Evolutionary conservation across 371 early-diverging fungal species (phyloP), one percentile per base, ranked within the genome.

Genomic region (Phascolomyces articulosus): DNA sequence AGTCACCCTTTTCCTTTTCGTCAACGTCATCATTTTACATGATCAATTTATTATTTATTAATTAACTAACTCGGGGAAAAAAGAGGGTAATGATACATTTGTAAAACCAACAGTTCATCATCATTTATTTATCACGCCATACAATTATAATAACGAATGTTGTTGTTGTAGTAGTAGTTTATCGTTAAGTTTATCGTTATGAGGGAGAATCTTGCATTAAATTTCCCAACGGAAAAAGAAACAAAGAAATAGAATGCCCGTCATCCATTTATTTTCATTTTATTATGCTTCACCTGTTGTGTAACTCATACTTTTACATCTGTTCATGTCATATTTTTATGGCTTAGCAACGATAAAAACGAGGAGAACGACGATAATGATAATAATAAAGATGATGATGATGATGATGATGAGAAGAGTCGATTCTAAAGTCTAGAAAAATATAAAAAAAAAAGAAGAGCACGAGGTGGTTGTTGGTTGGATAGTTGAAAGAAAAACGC

Each of bases 251-350:
- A n/a, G 15, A n/a, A 44, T 16, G 44, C 44, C 38, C 44, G 44
- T n/a, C 44, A n/a, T 51, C n/a, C n/a, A n/a, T 13, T 47, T 47
- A n/a, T 47, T 47, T 47, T 47, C n/a, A n/a, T n/a, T n/a, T n/a
- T n/a, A n/a, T 51, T 51, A 51, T 51, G 51, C 51, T 23, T 51
- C 11, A 51, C 51, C 51, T 51, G 51, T 23, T 9, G 51, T 51
- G 51, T 51, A 51, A 51, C 51, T 20, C 51, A 51, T 23, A 23
- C 16, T 1, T 13, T 8, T 20, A 20, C 6, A 47, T 16, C n/a
- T 47, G 47, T 47, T n/a, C n/a, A n/a, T n/a, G n/a, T n/a, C n/a
- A n/a, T n/a, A n/a, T n/a, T n/a, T n/a, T n/a, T n/a, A n/a, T n/a
- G n/a, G n/a, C n/a, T n/a, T n/a, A n/a, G n/a, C n/a, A n/a, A n/a